phyloP scores from a whole-genome alignment of 257 asterid genomes.

The Ballota nigra region DNA sequence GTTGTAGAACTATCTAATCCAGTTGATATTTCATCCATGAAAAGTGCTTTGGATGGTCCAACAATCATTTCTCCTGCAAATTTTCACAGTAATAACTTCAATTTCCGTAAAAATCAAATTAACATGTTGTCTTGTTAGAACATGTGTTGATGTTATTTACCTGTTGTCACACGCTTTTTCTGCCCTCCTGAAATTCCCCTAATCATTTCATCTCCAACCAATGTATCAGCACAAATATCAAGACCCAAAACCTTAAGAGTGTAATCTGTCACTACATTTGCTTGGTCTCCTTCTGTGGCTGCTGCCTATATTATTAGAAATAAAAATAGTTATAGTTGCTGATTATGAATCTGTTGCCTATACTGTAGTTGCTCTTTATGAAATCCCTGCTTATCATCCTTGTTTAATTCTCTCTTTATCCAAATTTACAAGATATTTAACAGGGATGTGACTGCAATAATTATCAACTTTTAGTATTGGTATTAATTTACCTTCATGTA shows the following conservation, averaged over 20 bases:
- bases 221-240: conserved; percentile 55
- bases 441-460: not conserved
- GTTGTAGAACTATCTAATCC: conserved; percentile 71
- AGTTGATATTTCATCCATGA: conserved; percentile 74
- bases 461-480: not conserved
- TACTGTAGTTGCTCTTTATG: not conserved
- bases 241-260: conserved; percentile 48
- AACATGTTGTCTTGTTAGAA: not conserved
- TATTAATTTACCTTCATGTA: conserved; percentile 45
- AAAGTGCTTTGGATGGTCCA: conserved; percentile 65
- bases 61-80: conserved; percentile 59
- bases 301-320: conserved; percentile 34
- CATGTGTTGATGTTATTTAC: conserved; percentile 19
- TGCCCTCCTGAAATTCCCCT: conserved; percentile 63
- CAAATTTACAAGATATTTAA: not conserved
- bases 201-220: conserved; percentile 57
- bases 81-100: conserved; percentile 2
- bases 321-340: not conserved
- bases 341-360: not conserved
- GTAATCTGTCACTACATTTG: conserved; percentile 50
- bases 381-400: not conserved
- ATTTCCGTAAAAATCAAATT: not conserved
- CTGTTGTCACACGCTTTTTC: conserved; percentile 51
- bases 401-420: not conserved
- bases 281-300: conserved; percentile 53